Conservation (phyloP, 2,329 filamentous ascomycete species). For the Trichoderma lentiforme region DNA sequence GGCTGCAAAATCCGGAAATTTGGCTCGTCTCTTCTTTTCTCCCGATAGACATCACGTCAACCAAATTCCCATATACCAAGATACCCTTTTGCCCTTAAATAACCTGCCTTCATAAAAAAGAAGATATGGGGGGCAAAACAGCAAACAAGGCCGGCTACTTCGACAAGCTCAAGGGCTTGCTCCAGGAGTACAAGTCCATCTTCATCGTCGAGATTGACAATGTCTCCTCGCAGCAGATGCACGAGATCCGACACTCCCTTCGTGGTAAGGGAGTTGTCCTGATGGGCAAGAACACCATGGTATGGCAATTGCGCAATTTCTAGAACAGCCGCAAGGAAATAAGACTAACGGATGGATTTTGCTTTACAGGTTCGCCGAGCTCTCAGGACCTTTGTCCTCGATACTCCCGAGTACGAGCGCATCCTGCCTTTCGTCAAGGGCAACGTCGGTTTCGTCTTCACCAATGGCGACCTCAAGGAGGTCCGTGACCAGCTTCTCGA, state of each 20-base stretch:
- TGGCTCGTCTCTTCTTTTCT: constrained; percentile 18
- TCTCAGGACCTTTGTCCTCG: constrained; percentile 86
- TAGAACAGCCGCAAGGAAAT: neutral
- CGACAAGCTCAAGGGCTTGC: constrained; percentile 97
- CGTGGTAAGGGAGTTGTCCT: constrained; percentile 90
- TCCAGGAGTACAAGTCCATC: constrained; percentile 95
- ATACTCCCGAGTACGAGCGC: constrained; percentile 96
- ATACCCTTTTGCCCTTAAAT: constrained; percentile 76
- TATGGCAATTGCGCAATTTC: constrained; percentile 38
- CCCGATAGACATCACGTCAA: constrained; percentile 26
- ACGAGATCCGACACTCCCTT: constrained; percentile 95
- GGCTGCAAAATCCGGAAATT: constrained; percentile 26
- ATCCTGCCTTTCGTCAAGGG: constrained; percentile 94
- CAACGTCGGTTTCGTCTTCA: constrained; percentile 99
- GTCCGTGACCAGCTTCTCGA: constrained; percentile 89
- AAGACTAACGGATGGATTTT: neutral
- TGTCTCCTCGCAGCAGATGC: constrained; percentile 99
- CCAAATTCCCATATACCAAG: constrained; percentile 23
- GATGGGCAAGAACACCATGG: constrained; percentile 99
- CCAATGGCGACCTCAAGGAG: constrained; percentile 90
- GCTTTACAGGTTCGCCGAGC: constrained; percentile 78
- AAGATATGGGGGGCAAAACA: constrained; percentile 98
- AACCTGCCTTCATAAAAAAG: constrained; percentile 94
- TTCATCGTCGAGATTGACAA: constrained; percentile 99
- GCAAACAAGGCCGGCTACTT: constrained; percentile 95